Evolutionary conservation across 345 rosid species (phyloP).

Genomic region (Brassica napus): Da-Ae NC_063440.1:22493001-22493500

Average conservation of each 20-base stretch:
- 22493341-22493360: not conserved
- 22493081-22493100: too few relatives aligned
- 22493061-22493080: too few relatives aligned
- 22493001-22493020: too few relatives aligned
- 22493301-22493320: too few relatives aligned
- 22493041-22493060: too few relatives aligned
- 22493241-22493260: not conserved
- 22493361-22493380: not conserved
- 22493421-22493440: not conserved
- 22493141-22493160: not conserved
- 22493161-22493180: not conserved
- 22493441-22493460: not conserved
- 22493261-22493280: too few relatives aligned
- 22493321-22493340: too few relatives aligned
- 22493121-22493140: not conserved
- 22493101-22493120: too few relatives aligned
- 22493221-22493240: not conserved
- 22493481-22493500: not conserved
- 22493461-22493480: not conserved
- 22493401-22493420: not conserved
- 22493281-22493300: too few relatives aligned
- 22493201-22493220: not conserved
- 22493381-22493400: not conserved
- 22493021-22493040: too few relatives aligned
- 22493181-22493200: slow-evolving; percentile 1